Evolutionary conservation across 2,329 filamentous ascomycete genomes (phyloP).

Genomic region (Alternaria triticimaculans): DNA sequence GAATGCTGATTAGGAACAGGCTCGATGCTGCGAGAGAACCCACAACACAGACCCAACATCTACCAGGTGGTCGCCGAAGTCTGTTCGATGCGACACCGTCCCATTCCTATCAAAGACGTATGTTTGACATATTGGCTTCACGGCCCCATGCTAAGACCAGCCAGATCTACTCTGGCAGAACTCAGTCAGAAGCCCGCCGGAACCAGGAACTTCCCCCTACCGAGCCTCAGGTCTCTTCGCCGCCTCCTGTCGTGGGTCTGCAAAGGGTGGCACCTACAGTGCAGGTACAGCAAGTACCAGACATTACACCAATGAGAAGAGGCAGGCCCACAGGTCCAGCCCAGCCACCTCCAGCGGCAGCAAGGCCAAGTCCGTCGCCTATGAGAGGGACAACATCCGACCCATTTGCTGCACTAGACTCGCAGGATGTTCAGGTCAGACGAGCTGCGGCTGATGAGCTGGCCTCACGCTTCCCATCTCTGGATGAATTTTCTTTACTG

Average conservation of each 20-base stretch:
- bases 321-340: slow-evolving; percentile 71
- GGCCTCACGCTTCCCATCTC: slow-evolving; percentile 82
- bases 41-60: slow-evolving; percentile 82
- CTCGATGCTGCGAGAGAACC: slow-evolving; percentile 88
- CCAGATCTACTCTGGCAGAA: slow-evolving; percentile 60
- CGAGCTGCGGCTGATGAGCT: slow-evolving; percentile 74
- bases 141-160: slow-evolving; percentile 26
- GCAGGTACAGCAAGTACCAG: slow-evolving; percentile 76
- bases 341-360: slow-evolving; percentile 47
- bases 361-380: slow-evolving; percentile 71
- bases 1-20: slow-evolving; percentile 58
- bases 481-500: slow-evolving; percentile 91
- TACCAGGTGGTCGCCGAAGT: slow-evolving; percentile 90
- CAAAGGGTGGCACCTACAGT: slow-evolving; percentile 79
- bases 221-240: slow-evolving; percentile 57
- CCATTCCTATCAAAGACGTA: slow-evolving; percentile 89
- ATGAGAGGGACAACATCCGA: slow-evolving; percentile 74
- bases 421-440: slow-evolving; percentile 59
- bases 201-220: slow-evolving; percentile 66
- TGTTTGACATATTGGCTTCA: slow-evolving; percentile 15
- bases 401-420: slow-evolving; percentile 89
- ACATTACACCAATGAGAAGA: slow-evolving; percentile 92
- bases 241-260: slow-evolving; percentile 74
- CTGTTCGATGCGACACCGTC: slow-evolving; percentile 85
- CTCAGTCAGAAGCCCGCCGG: slow-evolving; percentile 68